Evolutionary conservation across 352 stramenopile genomes (phyloP).

Genomic region (Pilasporangium apinafurcum): DNA sequence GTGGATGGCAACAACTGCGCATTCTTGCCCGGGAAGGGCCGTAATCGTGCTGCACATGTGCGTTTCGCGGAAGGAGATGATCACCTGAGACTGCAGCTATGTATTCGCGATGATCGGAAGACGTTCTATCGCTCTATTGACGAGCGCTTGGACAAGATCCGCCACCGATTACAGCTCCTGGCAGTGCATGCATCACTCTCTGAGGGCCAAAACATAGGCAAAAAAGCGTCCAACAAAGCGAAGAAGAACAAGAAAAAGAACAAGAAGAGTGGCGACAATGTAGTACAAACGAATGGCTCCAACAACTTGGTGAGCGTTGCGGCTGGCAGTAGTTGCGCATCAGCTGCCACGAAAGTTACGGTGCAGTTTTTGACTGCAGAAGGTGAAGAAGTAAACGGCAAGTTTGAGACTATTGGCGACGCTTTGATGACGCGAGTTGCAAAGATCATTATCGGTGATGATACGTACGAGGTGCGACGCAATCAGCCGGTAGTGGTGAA

Average conservation of each 20-base stretch:
- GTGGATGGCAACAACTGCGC: background rate
- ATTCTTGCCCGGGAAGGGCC: too few relatives aligned
- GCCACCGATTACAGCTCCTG: constrained; percentile 51
- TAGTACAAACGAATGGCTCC: too few relatives aligned
- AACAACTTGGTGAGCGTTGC: too few relatives aligned
- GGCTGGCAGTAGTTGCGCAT: background rate
- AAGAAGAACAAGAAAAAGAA: too few relatives aligned
- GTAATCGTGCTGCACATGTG: constrained; percentile 35
- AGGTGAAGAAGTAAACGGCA: constrained; percentile 23
- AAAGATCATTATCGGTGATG: constrained; percentile 30
- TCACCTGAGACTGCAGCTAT: constrained; percentile 45
- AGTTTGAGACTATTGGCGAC: constrained; percentile 27
- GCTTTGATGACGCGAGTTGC: constrained; percentile 33
- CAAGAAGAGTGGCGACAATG: background rate
- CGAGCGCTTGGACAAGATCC: constrained; percentile 51
- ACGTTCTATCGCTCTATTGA: constrained; percentile 30
- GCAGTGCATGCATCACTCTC: constrained; percentile 11
- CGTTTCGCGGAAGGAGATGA: constrained; percentile 28
- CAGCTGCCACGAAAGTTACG: constrained; percentile 7
- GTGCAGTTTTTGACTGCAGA: constrained; percentile 40
- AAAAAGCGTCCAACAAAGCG: too few relatives aligned
- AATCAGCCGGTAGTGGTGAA: constrained; percentile 57
- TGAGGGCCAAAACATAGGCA: too few relatives aligned
- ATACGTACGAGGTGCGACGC: constrained; percentile 37
- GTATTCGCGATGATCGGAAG: constrained; percentile 39